Conservation (phyloP, 768 basidiomycete species). For the Tephrocybe sp. region DNA sequence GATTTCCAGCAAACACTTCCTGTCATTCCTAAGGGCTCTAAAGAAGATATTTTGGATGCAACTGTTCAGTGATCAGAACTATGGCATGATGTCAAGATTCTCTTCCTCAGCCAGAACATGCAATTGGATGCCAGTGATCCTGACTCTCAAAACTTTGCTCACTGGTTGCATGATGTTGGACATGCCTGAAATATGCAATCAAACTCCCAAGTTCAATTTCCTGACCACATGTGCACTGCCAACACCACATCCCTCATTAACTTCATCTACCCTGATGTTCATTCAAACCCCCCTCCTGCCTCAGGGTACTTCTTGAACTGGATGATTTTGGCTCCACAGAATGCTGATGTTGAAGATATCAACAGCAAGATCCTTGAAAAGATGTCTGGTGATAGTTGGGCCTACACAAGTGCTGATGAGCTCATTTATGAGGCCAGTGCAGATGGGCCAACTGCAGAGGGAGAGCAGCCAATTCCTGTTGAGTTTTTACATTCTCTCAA, state of each 20-base stretch:
- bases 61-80: conserved; percentile 34
- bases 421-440: conserved; percentile 14
- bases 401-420: conserved; percentile 29
- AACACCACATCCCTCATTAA: conserved; percentile 11
- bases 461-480: neutral
- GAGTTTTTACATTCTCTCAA: neutral
- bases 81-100: conserved; percentile 32
- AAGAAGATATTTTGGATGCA: conserved; percentile 36
- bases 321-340: conserved; percentile 34
- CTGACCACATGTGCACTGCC: conserved; percentile 15
- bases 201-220: conserved; percentile 6
- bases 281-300: neutral
- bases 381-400: conserved; percentile 22
- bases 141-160: conserved; percentile 17
- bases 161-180: conserved; percentile 22
- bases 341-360: conserved; percentile 37
- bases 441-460: neutral
- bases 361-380: conserved; percentile 25
- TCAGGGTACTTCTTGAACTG: conserved; percentile 32
- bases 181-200: conserved; percentile 17
- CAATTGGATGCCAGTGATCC: conserved; percentile 2
- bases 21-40: conserved; percentile 34
- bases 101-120: conserved; percentile 36
- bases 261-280: conserved; percentile 19
- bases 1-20: conserved; percentile 49